These are phyloP conservation scores for Ophiobolus disseminans DNA, from an alignment of 2,329 filamentous ascomycete species.

Conservation along the genomic window DNA sequence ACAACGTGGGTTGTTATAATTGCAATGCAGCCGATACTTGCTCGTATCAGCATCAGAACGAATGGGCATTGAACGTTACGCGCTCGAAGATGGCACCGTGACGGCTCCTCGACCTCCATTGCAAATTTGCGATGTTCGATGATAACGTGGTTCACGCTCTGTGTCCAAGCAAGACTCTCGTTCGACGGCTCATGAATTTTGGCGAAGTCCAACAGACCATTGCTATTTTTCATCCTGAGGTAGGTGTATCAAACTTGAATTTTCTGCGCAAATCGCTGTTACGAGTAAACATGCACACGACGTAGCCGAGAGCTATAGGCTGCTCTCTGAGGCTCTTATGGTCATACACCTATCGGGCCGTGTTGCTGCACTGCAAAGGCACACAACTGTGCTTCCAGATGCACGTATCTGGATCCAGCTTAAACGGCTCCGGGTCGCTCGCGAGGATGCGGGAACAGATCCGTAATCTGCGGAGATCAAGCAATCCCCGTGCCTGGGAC, in stretches of 20 bases:
- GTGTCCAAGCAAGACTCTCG: no score
- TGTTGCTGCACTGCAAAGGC: conserved; percentile 24
- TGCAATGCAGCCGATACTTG: no score
- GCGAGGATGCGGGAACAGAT: conserved; percentile 44
- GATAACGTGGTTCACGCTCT: no score
- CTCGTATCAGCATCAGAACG: no score
- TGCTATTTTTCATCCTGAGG: no score
- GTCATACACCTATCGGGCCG: conserved; percentile 20
- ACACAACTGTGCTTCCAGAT: conserved; percentile 23
- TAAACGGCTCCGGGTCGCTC: conserved; percentile 29
- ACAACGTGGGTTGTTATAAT: no score
- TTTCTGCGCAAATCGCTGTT: not conserved
- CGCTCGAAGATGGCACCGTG: no score
- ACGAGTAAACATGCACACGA: conserved; percentile 1
- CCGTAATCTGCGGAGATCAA: conserved; percentile 40
- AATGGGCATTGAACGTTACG: no score
- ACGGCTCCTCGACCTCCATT: no score
- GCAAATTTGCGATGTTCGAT: no score
- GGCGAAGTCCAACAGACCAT: no score
- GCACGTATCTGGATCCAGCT: conserved; percentile 24
- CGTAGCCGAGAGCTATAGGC: conserved; percentile 7
- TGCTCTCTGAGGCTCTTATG: conserved; percentile 16
- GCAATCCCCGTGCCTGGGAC: conserved; percentile 22
- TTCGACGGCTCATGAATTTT: no score
- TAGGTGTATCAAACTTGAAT: not conserved